phyloP scores from a whole-genome alignment of 768 basidiomycete species.

The Suillus plorans region DNA sequence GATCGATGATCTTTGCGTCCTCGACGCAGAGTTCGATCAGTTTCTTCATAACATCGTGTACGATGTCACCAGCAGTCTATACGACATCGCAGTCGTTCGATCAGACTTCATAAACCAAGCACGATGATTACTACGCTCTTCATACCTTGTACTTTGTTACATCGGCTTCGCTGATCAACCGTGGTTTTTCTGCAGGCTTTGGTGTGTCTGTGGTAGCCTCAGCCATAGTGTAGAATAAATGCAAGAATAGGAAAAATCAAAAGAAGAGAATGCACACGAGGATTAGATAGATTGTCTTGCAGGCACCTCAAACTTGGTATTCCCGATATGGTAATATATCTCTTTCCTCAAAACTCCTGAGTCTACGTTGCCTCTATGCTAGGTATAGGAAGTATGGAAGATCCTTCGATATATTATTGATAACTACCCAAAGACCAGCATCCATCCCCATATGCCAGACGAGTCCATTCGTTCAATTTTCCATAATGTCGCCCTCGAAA shows the following conservation, averaged over 20 bases:
- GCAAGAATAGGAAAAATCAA: constrained; percentile 7
- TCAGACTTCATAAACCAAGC: background rate
- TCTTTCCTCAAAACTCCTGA: background rate
- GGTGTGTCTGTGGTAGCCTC: constrained; percentile 49
- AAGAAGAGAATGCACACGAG: constrained; percentile 5
- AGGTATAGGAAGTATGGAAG: background rate
- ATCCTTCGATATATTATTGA: background rate
- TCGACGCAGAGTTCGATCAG: constrained; percentile 74
- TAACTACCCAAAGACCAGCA: background rate
- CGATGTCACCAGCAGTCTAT: constrained; percentile 90
- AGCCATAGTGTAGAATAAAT: constrained; percentile 45
- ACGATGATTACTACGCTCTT: constrained; percentile 3
- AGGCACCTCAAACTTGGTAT: constrained; percentile 3
- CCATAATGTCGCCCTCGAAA: background rate
- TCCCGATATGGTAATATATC: constrained; percentile 27
- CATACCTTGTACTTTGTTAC: constrained; percentile 86
- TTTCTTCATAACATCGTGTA: constrained; percentile 80
- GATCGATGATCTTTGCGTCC: constrained; percentile 86
- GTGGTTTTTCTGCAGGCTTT: constrained; percentile 47
- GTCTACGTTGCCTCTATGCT: background rate
- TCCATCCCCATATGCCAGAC: background rate
- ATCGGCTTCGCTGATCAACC: constrained; percentile 66
- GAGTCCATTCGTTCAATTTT: background rate
- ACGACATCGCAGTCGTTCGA: constrained; percentile 2
- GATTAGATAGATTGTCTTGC: constrained; percentile 10